Percentiles rank a stretch among this genome's conserved stretches.
Conservation (phyloP, 208 protist species). For the Wallacemonas rigidus region DNA sequence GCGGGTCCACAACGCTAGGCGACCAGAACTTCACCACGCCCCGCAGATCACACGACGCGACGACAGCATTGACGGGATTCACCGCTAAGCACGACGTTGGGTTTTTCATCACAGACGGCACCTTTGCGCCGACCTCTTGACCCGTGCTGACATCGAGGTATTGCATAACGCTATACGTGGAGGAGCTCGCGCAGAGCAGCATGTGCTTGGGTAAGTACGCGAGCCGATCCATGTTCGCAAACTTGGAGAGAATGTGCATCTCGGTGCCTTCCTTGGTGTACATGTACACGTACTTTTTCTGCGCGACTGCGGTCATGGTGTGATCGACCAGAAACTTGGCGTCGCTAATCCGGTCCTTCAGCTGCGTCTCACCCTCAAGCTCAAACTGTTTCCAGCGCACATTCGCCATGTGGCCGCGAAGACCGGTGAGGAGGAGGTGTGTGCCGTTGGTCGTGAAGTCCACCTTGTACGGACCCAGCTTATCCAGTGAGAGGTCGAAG, state of each 20-base stretch:
- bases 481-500: slow-evolving; percentile 93
- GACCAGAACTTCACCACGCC: slow-evolving; percentile 97
- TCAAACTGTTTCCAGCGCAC: slow-evolving; percentile 94
- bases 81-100: slow-evolving; percentile 84
- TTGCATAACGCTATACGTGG: slow-evolving; percentile 86
- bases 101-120: slow-evolving; percentile 75
- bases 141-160: slow-evolving; percentile 97
- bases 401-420: slow-evolving; percentile 95
- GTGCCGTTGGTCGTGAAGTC: slow-evolving; percentile 95
- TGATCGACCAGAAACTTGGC: slow-evolving; percentile 97
- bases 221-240: slow-evolving; percentile 93
- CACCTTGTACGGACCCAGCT: slow-evolving; percentile 95
- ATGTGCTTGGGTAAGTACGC: slow-evolving; percentile 98
- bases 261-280: slow-evolving; percentile 98
- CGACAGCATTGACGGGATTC: slow-evolving; percentile 96
- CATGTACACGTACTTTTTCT: slow-evolving; percentile 99
- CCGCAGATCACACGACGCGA: slow-evolving; percentile 90
- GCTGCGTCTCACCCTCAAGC: slow-evolving; percentile 93
- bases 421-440: slow-evolving; percentile 93
- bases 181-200: slow-evolving; percentile 93
- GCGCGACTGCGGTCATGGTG: slow-evolving; percentile 97
- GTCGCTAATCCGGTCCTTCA: slow-evolving; percentile 94
- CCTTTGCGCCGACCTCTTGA: slow-evolving; percentile 80
- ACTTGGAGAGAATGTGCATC: slow-evolving; percentile 96
- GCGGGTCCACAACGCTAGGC: slow-evolving; percentile 92